phyloP scores from a whole-genome alignment of 352 stramenopile genomes.

The Phytophthora aleatoria region DNA sequence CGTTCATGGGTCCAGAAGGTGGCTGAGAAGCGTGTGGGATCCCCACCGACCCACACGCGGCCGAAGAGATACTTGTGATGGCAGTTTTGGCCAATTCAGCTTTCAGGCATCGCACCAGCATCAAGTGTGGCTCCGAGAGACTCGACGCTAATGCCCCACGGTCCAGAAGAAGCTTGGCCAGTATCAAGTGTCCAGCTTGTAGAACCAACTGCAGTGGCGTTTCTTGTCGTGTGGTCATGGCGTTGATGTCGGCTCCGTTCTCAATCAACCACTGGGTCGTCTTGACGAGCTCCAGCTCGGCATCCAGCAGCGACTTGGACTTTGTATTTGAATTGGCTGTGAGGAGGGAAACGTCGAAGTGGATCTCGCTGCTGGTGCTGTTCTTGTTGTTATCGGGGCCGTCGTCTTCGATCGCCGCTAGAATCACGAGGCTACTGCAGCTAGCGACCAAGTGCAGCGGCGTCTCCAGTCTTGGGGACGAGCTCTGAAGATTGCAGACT shows the following conservation, averaged over 20 bases:
- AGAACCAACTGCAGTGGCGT: conserved; percentile 66
- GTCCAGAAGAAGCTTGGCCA: conserved; percentile 64
- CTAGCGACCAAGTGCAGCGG: conserved; percentile 74
- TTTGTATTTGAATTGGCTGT: conserved; percentile 22
- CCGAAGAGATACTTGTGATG: conserved; percentile 64
- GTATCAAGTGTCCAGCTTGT: conserved; percentile 47
- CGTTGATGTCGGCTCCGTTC: conserved; percentile 72
- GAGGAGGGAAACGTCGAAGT: conserved; percentile 22
- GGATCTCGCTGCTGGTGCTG: conserved; percentile 24
- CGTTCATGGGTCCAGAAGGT: conserved; percentile 11
- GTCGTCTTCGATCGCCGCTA: conserved; percentile 26
- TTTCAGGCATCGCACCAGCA: conserved; percentile 59
- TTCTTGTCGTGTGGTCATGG: conserved; percentile 46
- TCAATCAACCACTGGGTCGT: conserved; percentile 78
- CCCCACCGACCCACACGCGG: conserved; percentile 18
- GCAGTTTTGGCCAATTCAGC: conserved; percentile 55
- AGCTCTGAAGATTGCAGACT: conserved; percentile 45
- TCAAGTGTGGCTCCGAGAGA: conserved; percentile 47
- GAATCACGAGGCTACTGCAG: conserved; percentile 37
- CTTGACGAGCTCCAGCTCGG: conserved; percentile 62
- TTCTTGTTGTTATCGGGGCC: conserved; percentile 25
- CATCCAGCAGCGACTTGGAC: conserved; percentile 43
- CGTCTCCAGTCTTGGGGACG: conserved; percentile 39
- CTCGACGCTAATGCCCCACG: conserved; percentile 50
- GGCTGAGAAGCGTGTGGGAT: conserved; percentile 8